phyloP scores from a whole-genome alignment of 192 early-diverging fungal genomes.

The Umbelopsis vinacea region DNA sequence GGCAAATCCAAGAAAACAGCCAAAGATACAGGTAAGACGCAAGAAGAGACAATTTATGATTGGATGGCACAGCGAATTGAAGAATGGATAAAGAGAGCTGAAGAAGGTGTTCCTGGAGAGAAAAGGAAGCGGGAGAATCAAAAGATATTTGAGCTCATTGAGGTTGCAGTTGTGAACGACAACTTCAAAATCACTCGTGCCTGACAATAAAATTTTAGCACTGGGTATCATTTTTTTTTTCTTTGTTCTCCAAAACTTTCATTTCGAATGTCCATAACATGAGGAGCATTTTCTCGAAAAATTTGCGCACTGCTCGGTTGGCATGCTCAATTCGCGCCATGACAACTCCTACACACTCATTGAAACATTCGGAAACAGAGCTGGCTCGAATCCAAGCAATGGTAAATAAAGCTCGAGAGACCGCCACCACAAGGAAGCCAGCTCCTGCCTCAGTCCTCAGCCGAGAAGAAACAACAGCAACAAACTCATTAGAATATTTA shows the following conservation, averaged over 20 bases:
- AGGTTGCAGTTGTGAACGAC: background rate
- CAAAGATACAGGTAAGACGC: background rate
- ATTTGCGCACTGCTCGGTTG: no score
- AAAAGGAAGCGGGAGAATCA: background rate
- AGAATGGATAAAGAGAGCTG: background rate
- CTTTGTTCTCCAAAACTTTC: background rate
- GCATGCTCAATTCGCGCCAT: no score
- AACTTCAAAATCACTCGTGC: background rate
- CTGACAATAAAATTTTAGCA: constrained; percentile 19
- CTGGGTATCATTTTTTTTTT: background rate
- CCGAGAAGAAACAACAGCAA: no score
- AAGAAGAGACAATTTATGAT: background rate
- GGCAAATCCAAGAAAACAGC: constrained; percentile 8
- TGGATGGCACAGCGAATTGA: constrained; percentile 4
- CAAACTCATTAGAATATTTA: no score
- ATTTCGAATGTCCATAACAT: no score
- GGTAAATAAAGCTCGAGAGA: no score
- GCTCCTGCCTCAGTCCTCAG: no score
- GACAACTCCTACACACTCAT: no score
- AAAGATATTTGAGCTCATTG: background rate
- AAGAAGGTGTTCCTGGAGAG: background rate
- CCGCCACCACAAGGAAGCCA: no score
- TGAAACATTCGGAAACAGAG: no score
- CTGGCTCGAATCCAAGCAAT: no score
- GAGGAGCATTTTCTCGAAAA: no score